A percentile compares a stretch with the other conserved stretches of the same genome.
Conservation (phyloP, 2,329 filamentous ascomycete species). For the Onygenales sp. region DNA sequence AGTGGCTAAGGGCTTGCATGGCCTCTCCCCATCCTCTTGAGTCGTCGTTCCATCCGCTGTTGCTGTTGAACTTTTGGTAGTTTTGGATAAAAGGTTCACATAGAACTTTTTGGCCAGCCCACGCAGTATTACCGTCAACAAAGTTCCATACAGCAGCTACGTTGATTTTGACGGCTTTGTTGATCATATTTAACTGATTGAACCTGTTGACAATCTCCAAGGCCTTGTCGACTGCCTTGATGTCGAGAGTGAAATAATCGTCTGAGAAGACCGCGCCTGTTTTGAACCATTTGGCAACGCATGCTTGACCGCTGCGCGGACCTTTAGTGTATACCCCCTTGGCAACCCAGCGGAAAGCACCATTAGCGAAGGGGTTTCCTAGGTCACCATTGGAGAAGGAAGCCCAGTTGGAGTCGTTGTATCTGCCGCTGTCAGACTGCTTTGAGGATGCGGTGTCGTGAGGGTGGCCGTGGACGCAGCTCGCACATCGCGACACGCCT, state of each 20-base stretch:
- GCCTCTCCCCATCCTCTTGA: constrained; percentile 22
- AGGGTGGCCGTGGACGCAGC: constrained; percentile 3
- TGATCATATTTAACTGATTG: constrained; percentile 22
- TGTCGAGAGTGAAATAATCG: constrained; percentile 29
- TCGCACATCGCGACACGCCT: constrained; percentile 6
- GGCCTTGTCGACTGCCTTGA: constrained; percentile 27
- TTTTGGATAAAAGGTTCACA: constrained; percentile 34
- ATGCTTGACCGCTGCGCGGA: constrained; percentile 21
- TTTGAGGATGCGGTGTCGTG: background rate
- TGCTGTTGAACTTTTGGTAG: constrained; percentile 39
- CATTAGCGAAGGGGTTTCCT: constrained; percentile 1
- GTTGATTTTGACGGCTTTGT: constrained; percentile 28
- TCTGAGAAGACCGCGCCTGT: constrained; percentile 23
- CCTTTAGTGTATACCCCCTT: constrained; percentile 23
- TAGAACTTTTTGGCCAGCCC: constrained; percentile 19
- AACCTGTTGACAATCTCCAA: constrained; percentile 29
- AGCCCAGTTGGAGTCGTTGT: constrained; percentile 3
- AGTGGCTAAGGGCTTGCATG: constrained; percentile 38
- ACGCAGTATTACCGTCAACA: too few species aligned
- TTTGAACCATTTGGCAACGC: constrained; percentile 34
- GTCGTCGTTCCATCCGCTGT: constrained; percentile 29
- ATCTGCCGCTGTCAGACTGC: constrained; percentile 2
- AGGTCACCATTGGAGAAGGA: background rate
- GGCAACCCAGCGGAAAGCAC: constrained; percentile 6
- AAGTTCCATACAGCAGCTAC: constrained; percentile 26